A percentile compares a stretch with the other conserved stretches of the same genome.
Evolutionary conservation across 78 protist genomes (phyloP).

Genomic region (Dictyostelium citrinum): DNA sequence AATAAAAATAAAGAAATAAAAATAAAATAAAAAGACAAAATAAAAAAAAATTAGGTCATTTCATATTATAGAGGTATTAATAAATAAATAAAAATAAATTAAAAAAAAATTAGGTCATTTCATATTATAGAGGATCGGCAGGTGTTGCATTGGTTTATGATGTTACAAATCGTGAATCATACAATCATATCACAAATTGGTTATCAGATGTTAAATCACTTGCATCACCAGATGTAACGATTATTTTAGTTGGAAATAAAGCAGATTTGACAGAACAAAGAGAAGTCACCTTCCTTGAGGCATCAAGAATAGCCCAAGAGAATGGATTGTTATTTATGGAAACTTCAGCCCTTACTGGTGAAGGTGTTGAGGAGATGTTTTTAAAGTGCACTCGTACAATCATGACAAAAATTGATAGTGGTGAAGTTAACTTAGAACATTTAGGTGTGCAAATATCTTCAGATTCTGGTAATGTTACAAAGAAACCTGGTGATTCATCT

Average conservation of each 20-base stretch:
- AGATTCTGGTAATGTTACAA: background rate
- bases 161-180: conserved; percentile 77
- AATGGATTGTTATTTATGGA: conserved; percentile 86
- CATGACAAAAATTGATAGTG: conserved; percentile 84
- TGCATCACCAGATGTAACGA: conserved; percentile 76
- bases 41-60: conserved; percentile 39
- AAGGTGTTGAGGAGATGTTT: conserved; percentile 84
- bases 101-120: conserved; percentile 48
- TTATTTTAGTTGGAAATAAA: conserved; percentile 88
- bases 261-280: conserved; percentile 78
- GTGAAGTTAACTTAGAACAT: conserved; percentile 40
- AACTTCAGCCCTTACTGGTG: conserved; percentile 79
- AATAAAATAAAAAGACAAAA: background rate
- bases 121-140: conserved; percentile 95
- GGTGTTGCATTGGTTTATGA: conserved; percentile 95
- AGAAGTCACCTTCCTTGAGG: conserved; percentile 83
- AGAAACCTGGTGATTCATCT: background rate
- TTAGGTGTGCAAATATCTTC: conserved; percentile 30
- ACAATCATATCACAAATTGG: conserved; percentile 91
- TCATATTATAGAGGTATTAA: conserved; percentile 94
- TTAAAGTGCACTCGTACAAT: conserved; percentile 79
- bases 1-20: conserved; percentile 15
- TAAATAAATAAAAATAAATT: too few species aligned
- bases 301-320: conserved; percentile 83
- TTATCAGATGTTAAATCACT: conserved; percentile 87